Conservation (phyloP, 805 yeast species). For the Pichia kluyveri region DNA sequence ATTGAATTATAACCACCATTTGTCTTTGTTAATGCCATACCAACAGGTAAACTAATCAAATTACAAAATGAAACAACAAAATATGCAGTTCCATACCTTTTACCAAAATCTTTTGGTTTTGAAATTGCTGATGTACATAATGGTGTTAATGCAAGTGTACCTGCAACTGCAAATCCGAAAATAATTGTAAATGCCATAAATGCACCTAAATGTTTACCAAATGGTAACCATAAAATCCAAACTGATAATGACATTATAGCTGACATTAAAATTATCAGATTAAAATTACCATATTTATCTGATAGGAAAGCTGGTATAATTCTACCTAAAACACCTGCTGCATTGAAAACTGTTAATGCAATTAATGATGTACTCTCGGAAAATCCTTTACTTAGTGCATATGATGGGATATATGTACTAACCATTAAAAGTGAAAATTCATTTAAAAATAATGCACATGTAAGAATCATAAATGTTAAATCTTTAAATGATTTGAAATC, state of each 20-base stretch:
- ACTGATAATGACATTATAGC: slow-evolving; percentile 34
- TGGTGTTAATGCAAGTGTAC: slow-evolving; percentile 57
- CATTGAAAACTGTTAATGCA: slow-evolving; percentile 38
- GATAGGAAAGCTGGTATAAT: slow-evolving; percentile 36
- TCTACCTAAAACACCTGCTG: slow-evolving; percentile 36
- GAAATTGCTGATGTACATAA: slow-evolving; percentile 61
- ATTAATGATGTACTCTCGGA: slow-evolving; percentile 31
- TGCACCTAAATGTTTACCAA: slow-evolving; percentile 35
- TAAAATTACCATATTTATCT: slow-evolving; percentile 37
- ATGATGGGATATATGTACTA: slow-evolving; percentile 48
- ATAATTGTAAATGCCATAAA: slow-evolving; percentile 44
- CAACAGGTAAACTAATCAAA: slow-evolving; percentile 40
- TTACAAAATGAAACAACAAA: slow-evolving; percentile 36
- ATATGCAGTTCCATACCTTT: slow-evolving; percentile 61
- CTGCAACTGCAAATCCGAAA: slow-evolving; percentile 53
- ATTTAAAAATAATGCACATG: slow-evolving; percentile 34
- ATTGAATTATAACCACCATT: slow-evolving; percentile 22
- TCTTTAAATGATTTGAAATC: slow-evolving; percentile 36
- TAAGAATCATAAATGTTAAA: slow-evolving; percentile 30
- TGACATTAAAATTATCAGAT: slow-evolving; percentile 31
- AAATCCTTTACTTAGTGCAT: slow-evolving; percentile 43
- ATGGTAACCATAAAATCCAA: slow-evolving; percentile 54
- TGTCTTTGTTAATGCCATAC: slow-evolving; percentile 26
- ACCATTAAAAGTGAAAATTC: slow-evolving; percentile 47
- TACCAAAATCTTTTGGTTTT: slow-evolving; percentile 58